Conservation (phyloP, 2,329 filamentous ascomycete genomes). For the Dothideomycetes sp. region DNA sequence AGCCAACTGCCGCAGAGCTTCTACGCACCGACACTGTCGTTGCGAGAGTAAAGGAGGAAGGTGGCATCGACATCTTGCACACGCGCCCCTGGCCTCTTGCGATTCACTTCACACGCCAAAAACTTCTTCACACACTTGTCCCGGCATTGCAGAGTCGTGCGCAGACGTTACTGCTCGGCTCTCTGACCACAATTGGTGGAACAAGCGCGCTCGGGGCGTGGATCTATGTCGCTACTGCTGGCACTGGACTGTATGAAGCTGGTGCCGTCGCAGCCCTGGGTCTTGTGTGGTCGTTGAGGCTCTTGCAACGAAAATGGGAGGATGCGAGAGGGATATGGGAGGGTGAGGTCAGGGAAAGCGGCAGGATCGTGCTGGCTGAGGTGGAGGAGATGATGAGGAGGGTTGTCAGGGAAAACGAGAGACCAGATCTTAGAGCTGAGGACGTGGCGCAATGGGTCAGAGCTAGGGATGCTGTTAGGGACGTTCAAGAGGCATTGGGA, state of each 20-base stretch:
- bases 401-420: conserved; percentile 35
- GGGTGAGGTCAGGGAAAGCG: conserved; percentile 44
- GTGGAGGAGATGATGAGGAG: conserved; percentile 40
- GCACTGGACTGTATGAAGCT: conserved; percentile 44
- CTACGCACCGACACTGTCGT: conserved; percentile 17
- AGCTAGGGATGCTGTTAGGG: conserved; percentile 33
- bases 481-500: conserved; percentile 35
- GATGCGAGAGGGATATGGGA: conserved; percentile 41
- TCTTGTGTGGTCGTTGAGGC: conserved; percentile 43
- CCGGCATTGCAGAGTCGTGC: conserved; percentile 34
- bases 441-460: conserved; percentile 28
- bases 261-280: conserved; percentile 49
- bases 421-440: conserved; percentile 21
- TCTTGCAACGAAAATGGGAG: conserved; percentile 50
- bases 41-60: conserved; percentile 15
- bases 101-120: conserved; percentile 57
- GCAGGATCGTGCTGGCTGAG: conserved; percentile 41
- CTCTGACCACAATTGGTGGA: conserved; percentile 57
- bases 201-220: conserved; percentile 43
- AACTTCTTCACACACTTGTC: conserved; percentile 28
- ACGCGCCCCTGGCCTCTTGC: conserved; percentile 57
- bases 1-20: conserved; percentile 17
- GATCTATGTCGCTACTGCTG: conserved; percentile 42
- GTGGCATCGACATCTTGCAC: conserved; percentile 20
- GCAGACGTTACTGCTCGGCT: conserved; percentile 52